phyloP scores from a whole-genome alignment of 73 alveolate genomes.

The Breviolum minutum region DNA sequence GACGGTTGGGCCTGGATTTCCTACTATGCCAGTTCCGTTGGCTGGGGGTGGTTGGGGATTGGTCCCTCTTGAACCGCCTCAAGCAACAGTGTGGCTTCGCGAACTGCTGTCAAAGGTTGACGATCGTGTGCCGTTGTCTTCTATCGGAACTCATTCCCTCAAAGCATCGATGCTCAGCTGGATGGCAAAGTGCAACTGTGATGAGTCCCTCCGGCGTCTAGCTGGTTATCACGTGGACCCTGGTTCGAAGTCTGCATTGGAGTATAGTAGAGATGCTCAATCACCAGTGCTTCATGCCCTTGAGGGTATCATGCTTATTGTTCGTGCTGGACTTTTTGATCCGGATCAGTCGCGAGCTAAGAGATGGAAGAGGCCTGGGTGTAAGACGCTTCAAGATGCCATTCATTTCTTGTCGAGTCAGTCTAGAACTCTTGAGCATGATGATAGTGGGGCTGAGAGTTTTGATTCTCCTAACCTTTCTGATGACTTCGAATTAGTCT shows the following conservation, averaged over 20 bases:
- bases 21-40: background rate
- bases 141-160: background rate
- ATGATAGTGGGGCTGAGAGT: no score
- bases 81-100: background rate
- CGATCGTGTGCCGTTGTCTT: background rate
- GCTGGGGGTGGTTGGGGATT: background rate
- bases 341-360: background rate
- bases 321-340: background rate
- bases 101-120: background rate
- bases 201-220: background rate
- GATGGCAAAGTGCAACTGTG: background rate
- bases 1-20: background rate
- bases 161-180: background rate
- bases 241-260: background rate
- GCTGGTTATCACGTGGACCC: slow-evolving; percentile 1
- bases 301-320: background rate
- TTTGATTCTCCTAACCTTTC: no score
- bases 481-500: no score
- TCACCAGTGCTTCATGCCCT: slow-evolving; percentile 1
- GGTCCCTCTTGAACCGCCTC: background rate
- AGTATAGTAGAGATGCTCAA: background rate
- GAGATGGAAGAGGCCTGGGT: background rate
- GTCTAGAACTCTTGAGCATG: no score
- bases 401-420: background rate
- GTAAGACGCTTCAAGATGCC: background rate